A percentile compares a stretch with the other conserved stretches of the same genome.
These are phyloP conservation scores for Massarina eburnea DNA, from an alignment of 2,329 filamentous ascomycete genomes.

Conservation along the genomic window DNA sequence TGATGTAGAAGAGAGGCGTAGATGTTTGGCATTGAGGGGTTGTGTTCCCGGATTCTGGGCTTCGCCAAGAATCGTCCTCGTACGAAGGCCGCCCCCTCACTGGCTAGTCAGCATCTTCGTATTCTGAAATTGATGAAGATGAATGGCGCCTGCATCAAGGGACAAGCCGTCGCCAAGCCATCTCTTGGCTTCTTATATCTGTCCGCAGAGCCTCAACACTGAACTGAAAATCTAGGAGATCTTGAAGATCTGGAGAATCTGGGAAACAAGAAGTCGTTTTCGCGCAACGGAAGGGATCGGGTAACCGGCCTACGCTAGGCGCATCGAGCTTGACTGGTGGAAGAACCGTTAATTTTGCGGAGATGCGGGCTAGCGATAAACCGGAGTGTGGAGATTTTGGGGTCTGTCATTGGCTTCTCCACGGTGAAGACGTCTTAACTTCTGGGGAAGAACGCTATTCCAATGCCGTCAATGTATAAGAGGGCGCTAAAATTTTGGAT, in stretches of 20 bases:
- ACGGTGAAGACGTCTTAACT: background rate
- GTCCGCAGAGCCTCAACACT: constrained; percentile 2
- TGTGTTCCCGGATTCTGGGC: no score
- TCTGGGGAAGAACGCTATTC: background rate
- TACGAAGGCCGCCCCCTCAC: no score
- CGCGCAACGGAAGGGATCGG: background rate
- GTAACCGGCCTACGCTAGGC: constrained; percentile 1
- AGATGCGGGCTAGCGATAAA: background rate
- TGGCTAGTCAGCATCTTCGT: no score
- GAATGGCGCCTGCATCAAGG: constrained; percentile 1
- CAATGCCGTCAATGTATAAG: background rate
- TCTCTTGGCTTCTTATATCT: background rate
- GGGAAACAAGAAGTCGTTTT: no score
- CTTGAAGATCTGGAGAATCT: no score
- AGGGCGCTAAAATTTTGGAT: no score
- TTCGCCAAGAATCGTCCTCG: no score
- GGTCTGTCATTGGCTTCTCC: background rate
- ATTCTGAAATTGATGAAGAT: constrained; percentile 1
- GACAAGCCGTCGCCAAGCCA: constrained; percentile 6
- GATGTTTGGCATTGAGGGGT: no score
- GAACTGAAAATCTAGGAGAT: no score
- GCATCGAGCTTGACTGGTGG: constrained; percentile 5
- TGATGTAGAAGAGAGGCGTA: no score
- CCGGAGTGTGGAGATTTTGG: background rate
- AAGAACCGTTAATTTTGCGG: constrained; percentile 1